Base-by-base conservation (phyloP, 768 basidiomycete species). In the Mycena amicta region DNA sequence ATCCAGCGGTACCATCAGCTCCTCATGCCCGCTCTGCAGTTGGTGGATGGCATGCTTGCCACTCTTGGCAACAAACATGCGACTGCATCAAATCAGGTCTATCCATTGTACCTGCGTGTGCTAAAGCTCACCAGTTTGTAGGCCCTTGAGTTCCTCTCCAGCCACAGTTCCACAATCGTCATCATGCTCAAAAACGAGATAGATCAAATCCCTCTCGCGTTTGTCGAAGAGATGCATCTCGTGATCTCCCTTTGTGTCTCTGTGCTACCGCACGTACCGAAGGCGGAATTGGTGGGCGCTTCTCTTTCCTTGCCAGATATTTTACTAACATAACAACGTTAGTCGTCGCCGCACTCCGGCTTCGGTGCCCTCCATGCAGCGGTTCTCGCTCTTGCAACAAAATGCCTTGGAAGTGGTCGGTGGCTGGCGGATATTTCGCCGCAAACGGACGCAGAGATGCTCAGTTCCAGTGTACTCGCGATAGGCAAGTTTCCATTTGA, bases 1-100 rank as follows among this genome's bases (percentile, higher is more conserved):
- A 83, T 93, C 20, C 88, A 92, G 54, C 85, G 96, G 31, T 95
- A 97, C 69, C 94, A 97, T 66, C 95, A 97, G 67, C 72, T 97
- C 1, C 81, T 97, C 65, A 84, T 94, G 74, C 95, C 93, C 0
- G 87, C 89, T 4, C 70, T 98, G 40, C 94, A 97, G 70, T 80
- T 97, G 20, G 80, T 92, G 13, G 82, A 87, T 55, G 88, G 85
- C 6, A 83, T 93, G 55, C 74, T 96, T 28, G 85, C 92, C 3
- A 89, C 88, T n/a, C 71, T 94, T 11, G 90, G 92, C 12, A 74
- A 77, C 20, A 83, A 83, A 50, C 90, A 92, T 61, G 70, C 81
- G 2, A 86, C 86, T 0, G 88, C 85, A 0, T 77, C 84, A 2
- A 83, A 87, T 47, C 92, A 93, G 77, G 92, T 87, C 62, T 1